Base-by-base conservation (phyloP, 192 early-diverging fungal species). In the Piromyces finnis region DNA sequence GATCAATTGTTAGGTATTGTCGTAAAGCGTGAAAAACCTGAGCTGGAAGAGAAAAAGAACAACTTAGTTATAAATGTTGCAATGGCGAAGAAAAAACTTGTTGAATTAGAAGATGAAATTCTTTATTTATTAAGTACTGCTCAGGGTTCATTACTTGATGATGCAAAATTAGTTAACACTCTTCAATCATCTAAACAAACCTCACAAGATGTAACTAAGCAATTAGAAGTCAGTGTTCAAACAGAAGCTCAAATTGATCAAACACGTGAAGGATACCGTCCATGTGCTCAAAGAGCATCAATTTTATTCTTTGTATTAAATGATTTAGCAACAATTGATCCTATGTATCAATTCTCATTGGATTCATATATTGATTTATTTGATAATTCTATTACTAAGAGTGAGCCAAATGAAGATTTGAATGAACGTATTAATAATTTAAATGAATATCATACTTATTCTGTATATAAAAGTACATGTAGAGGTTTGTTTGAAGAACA, bases 341-440 rank as follows among this genome's bases (percentile, higher is more conserved):
- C 89, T n/a, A 90, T 90, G 89, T 90, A 90, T 81, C 89, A 90
- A 79, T 90, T 90, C 80, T 90, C 89, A 12, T 79, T 90, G 39
- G 89, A 90, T 78, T 83, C 89, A 28, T 90, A 90, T 82, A 84
- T 91, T 26, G 89, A 90, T 27, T 78, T 90, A 80, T 90, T 90
- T 83, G 89, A 89, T 68, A 88, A 87, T 78, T 90, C 89, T 15
- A 90, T 90, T 77, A 78, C 80, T 28, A 90, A 88, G 9, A 68
- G 89, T 80, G 89, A 90, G 82, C 77, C 84, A 27, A 85, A 83
- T 36, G 89, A 90, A 35, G 89, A 90, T 77, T 78, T 90, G 16
- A 9, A 12, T 3, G 89, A 90, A 78, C 79, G 89, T 35, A 87
- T 91, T 28, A 80, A 41, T n/a, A 84, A 81, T 78, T 82, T 90